Percentiles rank a stretch among this genome's conserved stretches.
These are phyloP conservation scores for Erodium trifolium DNA, from an alignment of 441 rosid species.

Conservation along the genomic window DNA sequence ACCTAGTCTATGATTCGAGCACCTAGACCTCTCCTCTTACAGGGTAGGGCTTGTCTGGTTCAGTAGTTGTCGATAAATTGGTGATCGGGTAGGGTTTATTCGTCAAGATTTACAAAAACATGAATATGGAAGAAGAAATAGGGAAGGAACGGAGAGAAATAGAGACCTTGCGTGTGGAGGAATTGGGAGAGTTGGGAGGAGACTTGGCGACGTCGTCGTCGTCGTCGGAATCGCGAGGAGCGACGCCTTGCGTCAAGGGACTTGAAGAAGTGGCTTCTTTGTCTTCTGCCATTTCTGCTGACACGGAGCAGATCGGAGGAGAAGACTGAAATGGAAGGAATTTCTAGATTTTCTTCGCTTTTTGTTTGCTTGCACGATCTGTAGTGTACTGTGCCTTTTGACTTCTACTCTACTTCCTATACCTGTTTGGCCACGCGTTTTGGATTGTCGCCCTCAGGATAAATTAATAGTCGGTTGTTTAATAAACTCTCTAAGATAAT, in stretches of 20 bases:
- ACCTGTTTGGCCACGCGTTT: too few relatives aligned
- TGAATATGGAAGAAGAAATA: neutral
- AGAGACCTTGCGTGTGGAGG: slow-evolving; percentile 70
- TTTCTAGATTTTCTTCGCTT: too few relatives aligned
- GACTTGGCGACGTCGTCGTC: slow-evolving; percentile 54
- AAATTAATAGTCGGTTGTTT: too few relatives aligned
- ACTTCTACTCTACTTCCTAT: too few relatives aligned
- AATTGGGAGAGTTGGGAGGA: slow-evolving; percentile 61
- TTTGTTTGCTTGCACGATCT: too few relatives aligned
- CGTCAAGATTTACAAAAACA: neutral
- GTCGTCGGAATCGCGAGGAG: slow-evolving; percentile 23
- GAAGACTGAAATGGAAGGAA: neutral
- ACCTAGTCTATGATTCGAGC: too few relatives aligned
- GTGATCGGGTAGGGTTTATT: neutral
- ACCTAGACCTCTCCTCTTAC: too few relatives aligned
- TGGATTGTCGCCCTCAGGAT: too few relatives aligned
- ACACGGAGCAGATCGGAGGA: neutral
- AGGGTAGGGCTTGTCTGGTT: too few relatives aligned
- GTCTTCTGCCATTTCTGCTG: neutral
- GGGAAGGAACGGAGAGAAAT: neutral
- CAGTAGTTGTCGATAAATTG: neutral
- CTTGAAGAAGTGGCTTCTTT: neutral
- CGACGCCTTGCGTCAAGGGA: neutral
- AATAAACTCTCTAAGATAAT: too few relatives aligned
- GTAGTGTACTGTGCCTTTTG: too few relatives aligned